Percentiles rank a stretch among this genome's conserved stretches.
Evolutionary conservation across 2,329 filamentous ascomycete species (phyloP).

Genomic region (Epichloe sibirici): DNA sequence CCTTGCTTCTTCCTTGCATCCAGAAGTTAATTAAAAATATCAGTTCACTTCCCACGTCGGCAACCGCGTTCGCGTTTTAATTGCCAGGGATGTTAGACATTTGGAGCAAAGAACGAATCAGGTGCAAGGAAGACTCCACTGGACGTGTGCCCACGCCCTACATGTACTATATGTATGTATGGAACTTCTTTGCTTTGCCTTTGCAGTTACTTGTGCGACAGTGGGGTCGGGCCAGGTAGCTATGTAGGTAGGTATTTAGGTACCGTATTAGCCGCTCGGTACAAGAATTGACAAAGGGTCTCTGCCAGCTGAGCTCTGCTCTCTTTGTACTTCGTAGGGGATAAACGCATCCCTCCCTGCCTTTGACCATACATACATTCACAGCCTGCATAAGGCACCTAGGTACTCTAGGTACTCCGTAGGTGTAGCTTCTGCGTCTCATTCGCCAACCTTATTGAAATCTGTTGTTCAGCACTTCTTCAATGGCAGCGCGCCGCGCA

Average conservation of each 20-base stretch:
- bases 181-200: no score
- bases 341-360: neutral
- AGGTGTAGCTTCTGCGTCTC: neutral
- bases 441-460: neutral
- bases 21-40: constrained; percentile 7
- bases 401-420: neutral
- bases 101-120: neutral
- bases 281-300: neutral
- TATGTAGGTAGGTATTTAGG: no score
- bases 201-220: no score
- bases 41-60: constrained; percentile 1
- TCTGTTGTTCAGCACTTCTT: neutral
- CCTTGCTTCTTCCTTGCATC: neutral
- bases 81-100: constrained; percentile 6
- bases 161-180: no score
- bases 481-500: neutral
- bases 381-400: neutral
- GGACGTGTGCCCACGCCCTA: no score
- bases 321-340: neutral
- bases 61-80: constrained; percentile 20
- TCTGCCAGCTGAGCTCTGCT: neutral
- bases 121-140: neutral
- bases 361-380: no score
- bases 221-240: no score
- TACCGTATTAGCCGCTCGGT: neutral